A percentile compares a stretch with the other conserved stretches of the same genome.
Evolutionary conservation across 2,329 filamentous ascomycete genomes (phyloP).

Genomic region (Fusarium oxysporum): DNA sequence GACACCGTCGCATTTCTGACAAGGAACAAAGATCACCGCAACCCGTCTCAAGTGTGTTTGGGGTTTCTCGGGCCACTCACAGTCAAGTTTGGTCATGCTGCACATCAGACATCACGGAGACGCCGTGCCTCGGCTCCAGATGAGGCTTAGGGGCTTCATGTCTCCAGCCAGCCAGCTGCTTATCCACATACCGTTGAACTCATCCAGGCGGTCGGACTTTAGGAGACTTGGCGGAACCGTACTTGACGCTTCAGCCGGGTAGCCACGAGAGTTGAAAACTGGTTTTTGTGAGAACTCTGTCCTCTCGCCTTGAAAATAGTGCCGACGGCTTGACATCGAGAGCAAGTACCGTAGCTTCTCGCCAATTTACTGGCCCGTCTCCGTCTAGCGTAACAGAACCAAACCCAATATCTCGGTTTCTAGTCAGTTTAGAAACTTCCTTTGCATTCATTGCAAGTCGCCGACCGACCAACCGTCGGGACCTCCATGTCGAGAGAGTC

Average conservation of each 20-base stretch:
- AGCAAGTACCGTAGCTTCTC: conserved; percentile 8
- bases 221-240: conserved; percentile 14
- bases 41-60: conserved; percentile 45
- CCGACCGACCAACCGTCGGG: background rate
- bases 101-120: conserved; percentile 35
- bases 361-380: conserved; percentile 21
- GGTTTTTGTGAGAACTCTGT: conserved; percentile 17
- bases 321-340: conserved; percentile 5
- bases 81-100: conserved; percentile 8
- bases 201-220: conserved; percentile 32
- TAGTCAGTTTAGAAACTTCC: background rate
- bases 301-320: background rate
- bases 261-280: conserved; percentile 30
- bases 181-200: conserved; percentile 26
- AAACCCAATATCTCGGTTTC: conserved; percentile 24
- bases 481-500: background rate
- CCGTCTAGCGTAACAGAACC: background rate
- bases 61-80: conserved; percentile 31
- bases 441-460: background rate
- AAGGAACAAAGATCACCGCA: conserved; percentile 27
- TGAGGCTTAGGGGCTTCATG: conserved; percentile 19
- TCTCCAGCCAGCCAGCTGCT: conserved; percentile 4
- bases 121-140: conserved; percentile 41
- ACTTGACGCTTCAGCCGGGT: conserved; percentile 25
- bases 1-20: conserved; percentile 30